Evolutionary conservation across 2,329 filamentous ascomycete species (phyloP).

Genomic region (Zymoseptoria crescenta): DNA sequence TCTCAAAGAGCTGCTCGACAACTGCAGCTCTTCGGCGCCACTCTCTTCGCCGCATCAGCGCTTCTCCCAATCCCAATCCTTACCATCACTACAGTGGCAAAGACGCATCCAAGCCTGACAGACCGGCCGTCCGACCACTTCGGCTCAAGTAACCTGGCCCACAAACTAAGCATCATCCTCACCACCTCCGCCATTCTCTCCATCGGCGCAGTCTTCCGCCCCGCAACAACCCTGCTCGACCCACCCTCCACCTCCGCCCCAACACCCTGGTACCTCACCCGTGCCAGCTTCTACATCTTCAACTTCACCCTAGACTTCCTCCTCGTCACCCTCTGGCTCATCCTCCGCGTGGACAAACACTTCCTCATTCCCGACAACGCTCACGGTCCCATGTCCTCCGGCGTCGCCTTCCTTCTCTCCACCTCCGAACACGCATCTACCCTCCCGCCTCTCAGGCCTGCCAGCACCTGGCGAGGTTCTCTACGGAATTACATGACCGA

Average conservation of each 20-base stretch:
- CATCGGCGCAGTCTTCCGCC: constrained; percentile 62
- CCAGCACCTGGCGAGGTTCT: neutral
- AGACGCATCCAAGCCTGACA: constrained; percentile 24
- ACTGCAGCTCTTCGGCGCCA: constrained; percentile 56
- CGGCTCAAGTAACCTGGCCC: constrained; percentile 57
- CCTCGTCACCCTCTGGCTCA: constrained; percentile 59
- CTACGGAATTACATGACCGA: neutral
- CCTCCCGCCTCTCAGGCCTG: neutral
- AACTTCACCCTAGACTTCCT: constrained; percentile 68
- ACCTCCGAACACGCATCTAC: neutral
- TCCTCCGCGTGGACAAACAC: constrained; percentile 62
- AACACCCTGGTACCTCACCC: constrained; percentile 63
- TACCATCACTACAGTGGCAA: constrained; percentile 39
- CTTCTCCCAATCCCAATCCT: constrained; percentile 59
- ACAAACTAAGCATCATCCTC: constrained; percentile 59
- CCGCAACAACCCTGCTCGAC: constrained; percentile 49
- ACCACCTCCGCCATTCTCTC: constrained; percentile 53
- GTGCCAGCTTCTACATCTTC: constrained; percentile 70
- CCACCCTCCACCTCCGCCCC: constrained; percentile 32
- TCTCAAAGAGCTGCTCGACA: constrained; percentile 48
- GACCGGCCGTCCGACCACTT: constrained; percentile 47
- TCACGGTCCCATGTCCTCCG: constrained; percentile 38
- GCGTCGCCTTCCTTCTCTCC: constrained; percentile 10
- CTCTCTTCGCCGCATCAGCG: constrained; percentile 56
- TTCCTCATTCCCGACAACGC: constrained; percentile 70